Base-by-base conservation (phyloP, 495 filamentous ascomycete genomes). In the Neurospora hispaniola region DNA sequence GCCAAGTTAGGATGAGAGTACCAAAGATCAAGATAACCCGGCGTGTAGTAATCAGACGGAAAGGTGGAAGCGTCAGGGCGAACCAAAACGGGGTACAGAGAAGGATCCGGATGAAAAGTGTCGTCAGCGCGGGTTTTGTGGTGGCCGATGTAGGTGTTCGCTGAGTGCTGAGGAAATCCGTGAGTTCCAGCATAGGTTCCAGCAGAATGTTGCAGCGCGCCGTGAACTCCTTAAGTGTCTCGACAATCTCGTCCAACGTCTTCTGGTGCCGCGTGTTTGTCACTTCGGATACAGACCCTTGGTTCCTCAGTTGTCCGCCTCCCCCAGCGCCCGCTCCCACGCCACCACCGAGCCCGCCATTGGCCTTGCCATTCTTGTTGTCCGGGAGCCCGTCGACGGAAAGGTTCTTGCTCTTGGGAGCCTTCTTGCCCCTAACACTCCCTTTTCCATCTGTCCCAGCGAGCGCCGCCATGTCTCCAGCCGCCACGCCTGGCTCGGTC, bases 241-340 rank as follows among this genome's bases (percentile, higher is more conserved):
- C 94, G 69, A 99, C 91, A 73, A 99, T 98, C 83, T 98, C 96
- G 76, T 99, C 96, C 46, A 99, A 84, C 48, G 94, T 98, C 81
- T 89, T 89, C 75, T 89, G 87, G 76, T 96, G 93, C 20, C 89
- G 89, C 54, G 88, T 90, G 69, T 85, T 85, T 69, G 83, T 88
- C 70, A 79, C 78, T 74, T 95, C 93, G 2, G 91, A 90, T 27
- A 82, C 74, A 4, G 85, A 83, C 9, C 71, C 71, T 70, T 79
- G 73, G 31, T 76, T 80, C 54, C 83, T 76, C 70, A 80, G 77
- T 71, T 88, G 87, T 71, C 86, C 84, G 80, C 80, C 81, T 81
- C 77, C 82, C n/a, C 82, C 81, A 16, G 79, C 80, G 40, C 74
- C 73, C 71, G n/a, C 62, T 10, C 59, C 70, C 20, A 23, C 23